These are phyloP conservation scores for Botrytis fragariae DNA, from an alignment of 2,329 filamentous ascomycete species.

Conservation along the genomic window DNA sequence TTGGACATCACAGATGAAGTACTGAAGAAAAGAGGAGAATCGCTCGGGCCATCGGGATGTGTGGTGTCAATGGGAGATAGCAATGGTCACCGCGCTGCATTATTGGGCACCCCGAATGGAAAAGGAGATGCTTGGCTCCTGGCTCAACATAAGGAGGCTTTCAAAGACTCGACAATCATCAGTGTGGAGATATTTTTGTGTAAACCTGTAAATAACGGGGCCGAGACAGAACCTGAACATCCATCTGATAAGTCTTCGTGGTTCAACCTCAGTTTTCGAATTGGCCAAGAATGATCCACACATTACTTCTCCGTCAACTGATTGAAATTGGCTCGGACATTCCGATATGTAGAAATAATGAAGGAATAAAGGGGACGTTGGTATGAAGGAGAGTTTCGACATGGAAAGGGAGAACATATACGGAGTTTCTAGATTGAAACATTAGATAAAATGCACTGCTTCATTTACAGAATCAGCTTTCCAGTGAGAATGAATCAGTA, in stretches of 20 bases:
- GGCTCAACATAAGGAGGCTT: neutral
- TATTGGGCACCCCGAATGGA: neutral
- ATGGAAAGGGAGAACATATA: neutral
- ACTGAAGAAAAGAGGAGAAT: neutral
- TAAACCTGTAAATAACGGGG: neutral
- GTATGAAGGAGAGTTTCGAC: neutral
- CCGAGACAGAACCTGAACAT: neutral
- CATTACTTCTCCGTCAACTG: neutral
- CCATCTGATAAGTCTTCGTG: neutral
- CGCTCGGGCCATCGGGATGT: neutral
- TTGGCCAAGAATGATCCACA: neutral
- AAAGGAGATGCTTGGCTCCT: neutral
- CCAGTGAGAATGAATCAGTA: neutral
- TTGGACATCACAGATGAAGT: neutral
- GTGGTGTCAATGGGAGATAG: neutral
- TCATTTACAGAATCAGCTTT: neutral
- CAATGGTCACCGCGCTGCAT: neutral
- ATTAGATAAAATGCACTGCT: neutral
- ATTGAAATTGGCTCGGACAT: no score
- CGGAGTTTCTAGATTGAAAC: neutral
- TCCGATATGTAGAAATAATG: no score
- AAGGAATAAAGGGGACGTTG: no score
- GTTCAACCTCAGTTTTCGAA: neutral
- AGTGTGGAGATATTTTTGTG: neutral
- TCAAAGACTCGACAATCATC: neutral